Conservation (phyloP, 2,329 filamentous ascomycete genomes). For the Pestalotiopsis fici region DNA sequence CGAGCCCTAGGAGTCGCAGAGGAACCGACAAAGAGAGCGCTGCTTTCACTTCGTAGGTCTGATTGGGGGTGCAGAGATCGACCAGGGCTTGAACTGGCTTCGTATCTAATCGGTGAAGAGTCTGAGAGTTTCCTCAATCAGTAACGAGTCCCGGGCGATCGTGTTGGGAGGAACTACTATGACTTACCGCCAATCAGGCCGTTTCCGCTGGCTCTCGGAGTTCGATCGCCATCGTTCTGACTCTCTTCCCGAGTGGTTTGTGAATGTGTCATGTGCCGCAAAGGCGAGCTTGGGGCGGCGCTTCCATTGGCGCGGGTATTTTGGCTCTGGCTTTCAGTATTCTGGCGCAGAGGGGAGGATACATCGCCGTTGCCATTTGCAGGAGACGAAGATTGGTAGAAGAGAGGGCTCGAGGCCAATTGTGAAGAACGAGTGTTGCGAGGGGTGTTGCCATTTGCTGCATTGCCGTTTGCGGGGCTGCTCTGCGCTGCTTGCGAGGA, state of each 20-base stretch:
- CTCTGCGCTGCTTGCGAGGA: constrained; percentile 56
- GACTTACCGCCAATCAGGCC: constrained; percentile 64
- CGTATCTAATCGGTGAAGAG: constrained; percentile 90
- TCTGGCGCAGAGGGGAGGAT: constrained; percentile 58
- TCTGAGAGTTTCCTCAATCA: constrained; percentile 50
- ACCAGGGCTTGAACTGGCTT: constrained; percentile 85
- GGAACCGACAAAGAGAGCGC: constrained; percentile 80
- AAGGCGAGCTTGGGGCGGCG: constrained; percentile 56
- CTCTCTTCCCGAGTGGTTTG: constrained; percentile 46
- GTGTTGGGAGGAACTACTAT: neutral
- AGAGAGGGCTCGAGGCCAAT: constrained; percentile 77
- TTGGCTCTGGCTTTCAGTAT: constrained; percentile 60
- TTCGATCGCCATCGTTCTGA: constrained; percentile 63
- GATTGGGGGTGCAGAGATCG: constrained; percentile 63
- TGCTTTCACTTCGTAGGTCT: constrained; percentile 79
- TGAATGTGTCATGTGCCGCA: constrained; percentile 60
- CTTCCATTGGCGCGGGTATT: constrained; percentile 39
- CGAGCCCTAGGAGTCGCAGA: constrained; percentile 53
- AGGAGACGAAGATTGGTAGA: constrained; percentile 62
- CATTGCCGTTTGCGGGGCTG: constrained; percentile 39
- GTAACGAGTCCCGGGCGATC: neutral
- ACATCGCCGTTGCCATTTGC: constrained; percentile 35
- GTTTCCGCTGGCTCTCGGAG: constrained; percentile 64
- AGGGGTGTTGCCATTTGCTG: constrained; percentile 40
- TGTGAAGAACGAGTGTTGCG: constrained; percentile 46